Evolutionary conservation across 441 rosid genomes (phyloP), one percentile per base, ranked within the genome.

Genomic region (Pelargonium myrrhifolium): DNA sequence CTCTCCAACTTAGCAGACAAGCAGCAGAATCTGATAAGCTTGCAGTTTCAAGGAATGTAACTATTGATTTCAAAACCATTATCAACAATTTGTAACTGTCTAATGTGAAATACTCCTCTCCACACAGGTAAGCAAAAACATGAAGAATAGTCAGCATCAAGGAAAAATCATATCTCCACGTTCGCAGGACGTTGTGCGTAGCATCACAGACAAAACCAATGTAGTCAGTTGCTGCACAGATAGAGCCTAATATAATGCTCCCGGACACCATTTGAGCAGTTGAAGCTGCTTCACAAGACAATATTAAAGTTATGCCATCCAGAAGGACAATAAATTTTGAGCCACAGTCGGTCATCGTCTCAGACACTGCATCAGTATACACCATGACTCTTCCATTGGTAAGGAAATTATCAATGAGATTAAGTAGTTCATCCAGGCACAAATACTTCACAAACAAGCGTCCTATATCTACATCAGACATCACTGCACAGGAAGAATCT

Each of bases 131-230:
- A 67, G 89, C 89, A 78, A 89, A 83, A 74, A 85, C 71, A 62
- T 90, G 99, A 77, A 93, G 89, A 77, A 93, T 77, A 22, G 76
- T 77, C 68, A 93, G 82, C 68, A 80, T 69, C 71, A 68, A 59
- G 17, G 82, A 75, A 59, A 77, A 67, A 35, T 85, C 83, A 68
- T 66, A 79, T 42, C 63, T 68, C 63, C n/a, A 76, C 39, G 28
- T 74, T 64, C 70, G n/a, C n/a, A n/a, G n/a, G n/a, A n/a, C n/a
- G 60, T 81, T 82, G 79, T 75, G 85, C 24, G 88, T 87, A 70
- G 81, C 82, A 79, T 85, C 90, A 45, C 77, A 83, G 61, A 86
- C 65, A 75, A 76, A 77, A 70, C 74, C 82, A 60, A 80, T 43
- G 49, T 66, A 66, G 71, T 84, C 80, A 35, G 62, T 28, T 12